Base-by-base conservation (phyloP, 805 yeast genomes). In the Geotrichum ghanense region DNA sequence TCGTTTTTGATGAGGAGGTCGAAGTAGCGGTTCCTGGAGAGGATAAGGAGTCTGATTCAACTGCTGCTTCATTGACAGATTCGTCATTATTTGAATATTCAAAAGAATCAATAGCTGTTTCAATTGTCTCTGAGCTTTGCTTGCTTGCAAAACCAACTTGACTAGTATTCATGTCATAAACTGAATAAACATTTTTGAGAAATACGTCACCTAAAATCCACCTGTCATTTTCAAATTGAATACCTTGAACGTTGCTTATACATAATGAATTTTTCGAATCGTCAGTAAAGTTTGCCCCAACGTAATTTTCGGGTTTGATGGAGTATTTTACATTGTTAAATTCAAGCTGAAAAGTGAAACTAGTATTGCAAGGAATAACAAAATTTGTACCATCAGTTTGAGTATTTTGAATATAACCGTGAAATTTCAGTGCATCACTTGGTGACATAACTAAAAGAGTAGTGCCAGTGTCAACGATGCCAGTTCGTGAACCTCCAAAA, bases 121-220 rank as follows among this genome's bases (percentile, higher is more conserved):
- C 37, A 6, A n/a, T 12, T 5, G 37, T 31, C 5, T 6, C 5
- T 31, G 37, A 31, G 5, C 16, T 12, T 7, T n/a, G 5, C 37
- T 70, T 66, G 20, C 63, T 55, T n/a, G 79, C 83, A 46, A 80
- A 70, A 0, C 83, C 84, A 42, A 80, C 64, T 51, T 57, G 54
- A 42, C 61, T 64, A n/a, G 68, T 55, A 44, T 70, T 75, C 47
- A 75, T 65, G 53, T 80, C 81, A 53, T 78, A 80, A 12, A 76
- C 75, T 2, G 79, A 69, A 56, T 77, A 79, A 46, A 70, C 77
- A 25, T 68, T 66, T 48, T 72, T 71, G 53, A 80, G 59, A 55
- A 80, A 79, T 2, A 76, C 67, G n/a, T 76, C 79, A 3, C 87
- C 87, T 35, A 80, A 61, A 45, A 80, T 72, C 86, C 86, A 80